Evolutionary conservation across 2,329 filamentous ascomycete genomes (phyloP), one percentile per base, ranked within the genome.

Genomic region (Colletotrichum siamense): DNA sequence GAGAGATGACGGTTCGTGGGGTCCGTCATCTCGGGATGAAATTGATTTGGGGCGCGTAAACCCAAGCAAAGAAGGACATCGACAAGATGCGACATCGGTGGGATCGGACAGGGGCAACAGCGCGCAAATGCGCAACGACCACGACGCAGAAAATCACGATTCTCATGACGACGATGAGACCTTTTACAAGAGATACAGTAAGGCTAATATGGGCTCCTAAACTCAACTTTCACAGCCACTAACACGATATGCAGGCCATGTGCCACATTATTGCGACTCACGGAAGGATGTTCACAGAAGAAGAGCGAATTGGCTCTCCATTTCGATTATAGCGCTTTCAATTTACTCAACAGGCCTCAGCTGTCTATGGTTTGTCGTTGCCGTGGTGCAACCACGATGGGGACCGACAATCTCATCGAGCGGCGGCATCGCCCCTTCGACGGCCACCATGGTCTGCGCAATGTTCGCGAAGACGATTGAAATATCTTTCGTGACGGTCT

Each of bases 391-490:
- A 74, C 94, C 93, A 0, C 86, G 90, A 77, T 96, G 92, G 84
- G 92, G 92, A 10, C 85, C 85, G 10, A 82, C 79, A 3, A 92
- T 96, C 61, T 88, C 88, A 0, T 86, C 87, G 2, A 88, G 88
- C 15, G 88, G 87, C 7, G 85, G 89, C 15, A 79, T 96, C 18
- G 86, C 87, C 0, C 92, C 93, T 0, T 89, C 92, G 0, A 93
- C 91, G 2, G 94, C 95, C 0, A 92, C 91, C 1, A 84, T 95
- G 2, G 81, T 96, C 1, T 92, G 91, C n/a, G 90, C 94, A 0
- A 84, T 95, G 4, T 86, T 95, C 44, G 94, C 95, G 9, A 96
- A 96, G 83, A 91, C 93, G 0, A 95, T 96, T 64, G 95, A 96
- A 83, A 82, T 96, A 78, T 92, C 93, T 0, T 96, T 96, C 80